Conservation (phyloP, 73 alveolate genomes). For the Durusdinium trenchii region DNA sequence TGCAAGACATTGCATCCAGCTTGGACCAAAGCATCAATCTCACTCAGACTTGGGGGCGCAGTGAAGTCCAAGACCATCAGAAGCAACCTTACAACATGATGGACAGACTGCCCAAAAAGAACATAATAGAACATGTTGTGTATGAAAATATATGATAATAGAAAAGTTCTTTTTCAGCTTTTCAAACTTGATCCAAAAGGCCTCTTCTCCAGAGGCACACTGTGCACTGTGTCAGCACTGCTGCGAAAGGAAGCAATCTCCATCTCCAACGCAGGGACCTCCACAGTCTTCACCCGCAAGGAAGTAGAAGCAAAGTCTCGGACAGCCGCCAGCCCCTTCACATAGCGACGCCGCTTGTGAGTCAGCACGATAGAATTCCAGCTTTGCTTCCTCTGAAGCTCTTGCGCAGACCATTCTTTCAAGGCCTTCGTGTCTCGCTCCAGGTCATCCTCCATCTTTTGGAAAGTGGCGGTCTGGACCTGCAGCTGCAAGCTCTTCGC, state of each 20-base stretch:
- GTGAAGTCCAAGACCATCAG: constrained; percentile 24
- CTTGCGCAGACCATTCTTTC: constrained; percentile 1
- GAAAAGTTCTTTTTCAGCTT: not conserved
- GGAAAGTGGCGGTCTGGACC: constrained; percentile 33
- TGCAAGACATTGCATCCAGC: not conserved
- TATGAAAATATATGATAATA: no score
- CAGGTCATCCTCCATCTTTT: constrained; percentile 27
- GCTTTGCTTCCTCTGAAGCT: not conserved
- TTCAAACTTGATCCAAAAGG: not conserved
- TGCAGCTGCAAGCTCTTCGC: constrained; percentile 19
- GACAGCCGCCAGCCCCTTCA: constrained; percentile 2
- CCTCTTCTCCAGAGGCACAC: not conserved
- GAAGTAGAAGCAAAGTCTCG: not conserved
- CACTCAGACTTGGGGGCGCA: not conserved
- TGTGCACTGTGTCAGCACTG: not conserved
- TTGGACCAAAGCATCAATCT: not conserved
- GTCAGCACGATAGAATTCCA: constrained; percentile 37
- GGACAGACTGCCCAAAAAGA: not conserved
- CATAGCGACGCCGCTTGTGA: constrained; percentile 58
- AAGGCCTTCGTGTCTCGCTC: not conserved
- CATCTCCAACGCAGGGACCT: not conserved
- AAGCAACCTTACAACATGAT: not conserved
- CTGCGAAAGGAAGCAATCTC: constrained; percentile 9
- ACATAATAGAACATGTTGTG: not conserved
- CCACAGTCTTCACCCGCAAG: not conserved